Evolutionary conservation across 805 yeast species (phyloP), one percentile per base, ranked within the genome.

Genomic region (Metschnikowia reukaufii): DNA sequence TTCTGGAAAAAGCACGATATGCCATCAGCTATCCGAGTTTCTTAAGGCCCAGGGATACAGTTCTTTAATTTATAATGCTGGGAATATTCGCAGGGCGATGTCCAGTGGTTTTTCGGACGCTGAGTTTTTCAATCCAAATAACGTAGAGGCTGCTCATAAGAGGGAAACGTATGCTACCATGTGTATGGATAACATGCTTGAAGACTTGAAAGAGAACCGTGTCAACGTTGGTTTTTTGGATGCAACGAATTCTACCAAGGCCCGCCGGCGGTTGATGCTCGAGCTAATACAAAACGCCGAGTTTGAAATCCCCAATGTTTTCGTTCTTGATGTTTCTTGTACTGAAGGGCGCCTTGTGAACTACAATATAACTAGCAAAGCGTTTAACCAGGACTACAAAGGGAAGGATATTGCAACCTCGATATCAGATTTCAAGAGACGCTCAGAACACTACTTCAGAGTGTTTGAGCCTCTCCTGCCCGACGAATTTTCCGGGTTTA

Each of bases 341-440:
- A 63, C 71, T n/a, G 78, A 82, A 58, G 62, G 63, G 25, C 70
- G 70, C 15, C 71, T 82, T 25, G 64, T 83, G 54, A 70, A 77
- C 48, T 85, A 62, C 62, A 85, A 85, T 63, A 81, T 84, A 44
- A 82, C 78, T 55, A 78, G 81, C 42, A 85, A 85, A 61, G 76
- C 89, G 0, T 70, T 67, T 44, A 83, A 83, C 58, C 74, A 72
- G 32, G 91, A 85, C 60, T 85, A 85, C 61, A 65, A 61, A 44
- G 75, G 76, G 39, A 69, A 71, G 52, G 77, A 79, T 36, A 78
- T 80, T 53, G 73, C 73, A 29, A 59, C 59, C 6, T 82, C 89
- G 3, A 74, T 83, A 15, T 53, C 65, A 3, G 90, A 84, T 66
- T 85, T 85, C 57, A 70, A 82, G 36, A 69, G 70, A 42, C 71